Conservation (phyloP, 331 rosid genomes). For the Dryas integrifolia region DNA sequence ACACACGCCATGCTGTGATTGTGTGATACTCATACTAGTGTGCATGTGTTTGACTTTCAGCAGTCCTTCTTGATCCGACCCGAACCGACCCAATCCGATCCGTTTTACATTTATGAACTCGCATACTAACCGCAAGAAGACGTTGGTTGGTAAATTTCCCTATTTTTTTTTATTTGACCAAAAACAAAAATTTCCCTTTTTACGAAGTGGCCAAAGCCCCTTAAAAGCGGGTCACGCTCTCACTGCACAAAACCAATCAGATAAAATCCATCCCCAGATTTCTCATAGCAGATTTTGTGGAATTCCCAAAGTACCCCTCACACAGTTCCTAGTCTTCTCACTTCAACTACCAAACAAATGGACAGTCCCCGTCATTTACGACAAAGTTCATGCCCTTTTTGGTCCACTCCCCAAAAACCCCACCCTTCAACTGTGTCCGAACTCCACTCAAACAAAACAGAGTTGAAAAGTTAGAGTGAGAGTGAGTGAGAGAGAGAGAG, state of each 20-base stretch:
- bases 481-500: background rate
- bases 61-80: too few species aligned
- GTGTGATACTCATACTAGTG: too few species aligned
- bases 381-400: conserved; percentile 9
- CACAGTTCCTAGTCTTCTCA: background rate
- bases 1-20: too few species aligned
- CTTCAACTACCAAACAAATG: background rate
- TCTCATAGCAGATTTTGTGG: background rate
- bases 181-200: background rate
- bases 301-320: background rate
- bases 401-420: background rate
- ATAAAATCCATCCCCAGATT: background rate
- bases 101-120: too few species aligned
- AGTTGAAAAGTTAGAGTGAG: background rate
- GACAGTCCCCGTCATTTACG: background rate
- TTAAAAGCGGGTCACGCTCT: conserved; percentile 1
- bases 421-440: background rate
- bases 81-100: too few species aligned
- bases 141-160: too few species aligned
- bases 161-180: too few species aligned
- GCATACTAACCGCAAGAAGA: too few species aligned
- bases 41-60: too few species aligned
- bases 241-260: background rate
- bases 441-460: background rate
- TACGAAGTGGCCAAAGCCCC: background rate